Base-by-base conservation (phyloP, 345 rosid genomes). In the Citrus maxima region DNA sequence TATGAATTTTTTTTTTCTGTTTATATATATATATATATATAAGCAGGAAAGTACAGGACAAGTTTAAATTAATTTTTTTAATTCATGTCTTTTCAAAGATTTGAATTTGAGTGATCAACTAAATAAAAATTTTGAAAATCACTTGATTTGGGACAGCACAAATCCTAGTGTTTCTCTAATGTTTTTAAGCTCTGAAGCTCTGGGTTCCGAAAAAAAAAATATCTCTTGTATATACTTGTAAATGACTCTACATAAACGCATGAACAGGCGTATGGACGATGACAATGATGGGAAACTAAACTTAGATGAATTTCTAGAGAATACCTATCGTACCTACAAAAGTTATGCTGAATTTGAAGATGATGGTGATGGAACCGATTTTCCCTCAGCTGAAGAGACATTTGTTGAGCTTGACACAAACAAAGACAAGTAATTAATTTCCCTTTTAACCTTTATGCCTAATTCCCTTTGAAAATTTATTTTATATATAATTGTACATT, bases 331-430 rank as follows among this genome's bases (percentile, higher is more conserved):
- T 25, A 82, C 72, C 73, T 88, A 88, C 85, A 89, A 83, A 82
- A 82, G 63, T 71, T 90, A 87, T 5, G 85, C 80, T 21, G 89
- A 86, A 70, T 87, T 87, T 63, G 91, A 90, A 80, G 59, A 14
- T 9, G 73, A 66, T n/a, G 80, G 65, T 46, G 51, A 46, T 46
- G 51, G 51, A 18, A 76, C 70, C 46, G 10, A 25, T 64, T 83
- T 85, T 22, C 79, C 87, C 16, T 81, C 83, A 9, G 81, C 91
- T 13, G 79, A 86, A 72, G 82, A 89, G 42, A 88, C 85, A 70
- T 91, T 93, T 69, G 72, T 70, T 3, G 86, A 85, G 71, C 89
- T 93, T 49, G 98, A 93, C 70, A 55, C 56, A 14, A 85, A 93
- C 85, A 81, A 85, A 40, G 84, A 91, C 81, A 78, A 83, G 87